Percentiles rank a stretch among this genome's conserved stretches.
phyloP scores from a whole-genome alignment of 1,284 basidiomycete species.

The Ganoderma lingzhi region DNA sequence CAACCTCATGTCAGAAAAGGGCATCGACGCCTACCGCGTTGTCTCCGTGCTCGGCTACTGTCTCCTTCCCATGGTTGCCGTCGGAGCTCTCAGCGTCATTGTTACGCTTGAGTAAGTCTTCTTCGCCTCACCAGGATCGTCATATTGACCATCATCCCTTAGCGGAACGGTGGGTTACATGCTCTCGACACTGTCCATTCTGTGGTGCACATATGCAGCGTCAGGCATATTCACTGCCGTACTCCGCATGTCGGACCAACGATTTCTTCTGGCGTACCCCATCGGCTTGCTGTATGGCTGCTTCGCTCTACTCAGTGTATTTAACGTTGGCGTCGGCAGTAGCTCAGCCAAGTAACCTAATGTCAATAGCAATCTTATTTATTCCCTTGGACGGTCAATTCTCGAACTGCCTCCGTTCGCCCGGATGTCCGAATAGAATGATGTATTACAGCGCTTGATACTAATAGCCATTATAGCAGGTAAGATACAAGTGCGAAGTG shows the following conservation, averaged over 20 bases:
- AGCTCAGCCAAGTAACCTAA: constrained; percentile 37
- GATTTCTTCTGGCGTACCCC: constrained; percentile 93
- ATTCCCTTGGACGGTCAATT: not conserved
- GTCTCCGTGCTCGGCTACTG: constrained; percentile 98
- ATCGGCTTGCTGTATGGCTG: constrained; percentile 92
- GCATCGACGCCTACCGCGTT: constrained; percentile 96
- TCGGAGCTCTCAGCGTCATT: constrained; percentile 90
- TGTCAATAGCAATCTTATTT: constrained; percentile 6
- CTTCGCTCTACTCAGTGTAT: constrained; percentile 89
- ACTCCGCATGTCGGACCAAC: constrained; percentile 92
- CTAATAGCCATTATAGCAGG: not conserved
- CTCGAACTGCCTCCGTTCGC: not conserved
- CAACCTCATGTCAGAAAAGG: constrained; percentile 96
- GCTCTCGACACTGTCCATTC: constrained; percentile 80
- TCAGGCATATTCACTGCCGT: constrained; percentile 95
- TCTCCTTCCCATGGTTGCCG: constrained; percentile 95
- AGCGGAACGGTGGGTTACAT: constrained; percentile 88
- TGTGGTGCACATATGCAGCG: constrained; percentile 96
- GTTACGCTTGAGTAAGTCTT: constrained; percentile 86
- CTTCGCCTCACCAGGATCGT: constrained; percentile 16
- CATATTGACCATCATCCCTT: constrained; percentile 18
- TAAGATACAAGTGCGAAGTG: not conserved
- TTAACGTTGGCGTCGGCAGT: constrained; percentile 59
- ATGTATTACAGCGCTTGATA: not conserved
- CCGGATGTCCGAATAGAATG: not conserved